Evolutionary conservation across 176 grass and related monocot species (phyloP), one percentile per base, ranked within the genome.

Genomic region (Oropetium thomaeum): DNA sequence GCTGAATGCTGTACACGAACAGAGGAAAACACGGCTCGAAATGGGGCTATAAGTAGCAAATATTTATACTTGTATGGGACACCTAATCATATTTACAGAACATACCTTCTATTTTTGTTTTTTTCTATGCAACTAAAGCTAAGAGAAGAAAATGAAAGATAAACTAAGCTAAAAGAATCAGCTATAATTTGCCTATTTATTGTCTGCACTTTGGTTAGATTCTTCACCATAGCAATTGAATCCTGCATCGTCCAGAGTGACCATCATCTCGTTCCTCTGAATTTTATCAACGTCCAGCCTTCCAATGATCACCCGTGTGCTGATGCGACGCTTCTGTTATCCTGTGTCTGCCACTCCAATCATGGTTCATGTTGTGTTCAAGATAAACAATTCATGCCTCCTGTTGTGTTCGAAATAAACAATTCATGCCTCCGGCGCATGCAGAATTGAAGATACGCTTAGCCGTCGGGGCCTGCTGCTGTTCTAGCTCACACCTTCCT

Each of bases 161-260:
- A 82, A 70, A 51, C 76, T 67, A 83, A 22, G 57, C 70, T 83
- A 84, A 87, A 89, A 82, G 80, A 96, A 96, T 92, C 40, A 63
- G 53, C 67, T 71, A 16, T 31, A 58, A 38, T 66, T 89, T 30
- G 13, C 76, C 81, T 85, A 79, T 91, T 70, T 78, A 89, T 86
- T 84, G 44, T 74, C 76, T 91, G 47, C 25, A 53, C 85, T 81
- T 84, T 75, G 55, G 67, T 75, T 48, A 79, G 57, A 23, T 65
- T 78, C 78, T 68, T 70, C 75, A 81, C 82, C 85, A 78, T 85
- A 89, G 82, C n/a, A 76, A 89, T 70, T 61, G 69, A 86, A 81
- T 71, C 69, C 2, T 83, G 51, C 62, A 72, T 51, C 43, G 11
- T 47, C 29, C 42, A 41, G 9, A 75, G 34, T 60, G 51, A 42